Evolutionary conservation across 768 basidiomycete species (phyloP).

Genomic region (Amanita pseudoporphyria): DNA sequence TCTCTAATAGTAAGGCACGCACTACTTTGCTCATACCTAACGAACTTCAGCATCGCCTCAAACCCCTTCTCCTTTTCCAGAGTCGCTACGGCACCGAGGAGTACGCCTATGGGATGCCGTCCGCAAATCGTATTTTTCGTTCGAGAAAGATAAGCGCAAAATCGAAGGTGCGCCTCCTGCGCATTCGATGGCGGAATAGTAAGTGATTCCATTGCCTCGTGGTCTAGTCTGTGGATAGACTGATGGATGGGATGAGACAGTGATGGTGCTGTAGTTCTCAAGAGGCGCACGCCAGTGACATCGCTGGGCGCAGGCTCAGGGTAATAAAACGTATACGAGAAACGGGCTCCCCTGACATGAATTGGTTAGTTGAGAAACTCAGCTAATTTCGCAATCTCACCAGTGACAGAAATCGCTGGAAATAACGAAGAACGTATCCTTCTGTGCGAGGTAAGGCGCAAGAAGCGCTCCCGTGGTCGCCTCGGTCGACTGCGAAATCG

Average conservation of each 20-base stretch:
- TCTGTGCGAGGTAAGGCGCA: constrained; percentile 68
- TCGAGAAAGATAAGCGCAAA: constrained; percentile 54
- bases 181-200: constrained; percentile 46
- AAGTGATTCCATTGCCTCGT: constrained; percentile 74
- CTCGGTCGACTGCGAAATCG: constrained; percentile 53
- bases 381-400: constrained; percentile 31
- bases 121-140: constrained; percentile 98
- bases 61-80: constrained; percentile 35
- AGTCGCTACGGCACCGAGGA: constrained; percentile 65
- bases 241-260: constrained; percentile 61
- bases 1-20: constrained; percentile 56
- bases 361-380: background rate
- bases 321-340: constrained; percentile 84
- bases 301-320: constrained; percentile 46
- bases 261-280: constrained; percentile 29
- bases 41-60: constrained; percentile 57
- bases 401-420: constrained; percentile 99
- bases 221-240: constrained; percentile 79
- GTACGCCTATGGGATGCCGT: constrained; percentile 88
- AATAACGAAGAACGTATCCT: constrained; percentile 80
- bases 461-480: constrained; percentile 57
- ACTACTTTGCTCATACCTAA: constrained; percentile 91
- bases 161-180: constrained; percentile 45
- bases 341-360: constrained; percentile 63
- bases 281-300: constrained; percentile 39